These are phyloP conservation scores for Fraxinus anomala DNA, from an alignment of 257 asterid species.

Conservation along the genomic window DNA sequence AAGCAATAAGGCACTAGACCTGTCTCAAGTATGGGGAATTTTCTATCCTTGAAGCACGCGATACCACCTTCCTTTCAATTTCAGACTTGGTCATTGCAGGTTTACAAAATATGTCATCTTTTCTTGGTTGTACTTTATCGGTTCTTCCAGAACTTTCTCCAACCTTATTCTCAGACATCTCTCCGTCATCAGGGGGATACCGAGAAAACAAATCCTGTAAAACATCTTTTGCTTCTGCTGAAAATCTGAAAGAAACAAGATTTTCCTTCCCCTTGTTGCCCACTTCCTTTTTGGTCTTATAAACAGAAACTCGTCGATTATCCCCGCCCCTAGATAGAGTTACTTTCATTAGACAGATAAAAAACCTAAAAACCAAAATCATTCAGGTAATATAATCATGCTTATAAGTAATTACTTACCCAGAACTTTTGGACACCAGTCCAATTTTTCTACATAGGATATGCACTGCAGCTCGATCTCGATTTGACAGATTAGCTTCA, in stretches of 20 bases:
- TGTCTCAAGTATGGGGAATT: conserved; percentile 54
- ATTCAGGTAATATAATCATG: conserved; percentile 3
- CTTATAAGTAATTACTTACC: conserved; percentile 50
- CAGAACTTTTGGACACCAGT: conserved; percentile 69
- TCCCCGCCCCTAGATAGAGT: conserved; percentile 53
- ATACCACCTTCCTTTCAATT: conserved; percentile 54
- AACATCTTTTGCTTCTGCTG: conserved; percentile 56
- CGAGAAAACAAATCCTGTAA: conserved; percentile 69
- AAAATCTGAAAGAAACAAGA: conserved; percentile 55
- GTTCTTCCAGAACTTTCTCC: conserved; percentile 38
- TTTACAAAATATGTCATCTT: conserved; percentile 65
- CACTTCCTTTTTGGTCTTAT: conserved; percentile 41
- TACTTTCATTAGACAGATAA: conserved; percentile 19
- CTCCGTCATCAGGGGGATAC: conserved; percentile 74
- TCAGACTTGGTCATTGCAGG: conserved; percentile 54
- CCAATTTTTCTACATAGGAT: conserved; percentile 59
- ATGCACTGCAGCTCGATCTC: conserved; percentile 76
- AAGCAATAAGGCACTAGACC: conserved; percentile 40
- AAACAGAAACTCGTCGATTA: conserved; percentile 60
- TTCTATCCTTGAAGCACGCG: conserved; percentile 53
- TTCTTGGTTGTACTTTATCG: conserved; percentile 25
- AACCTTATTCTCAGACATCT: conserved; percentile 41
- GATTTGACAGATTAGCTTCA: conserved; percentile 47
- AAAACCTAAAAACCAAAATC: conserved; percentile 2
- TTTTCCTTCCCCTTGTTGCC: conserved; percentile 37